phyloP scores from a whole-genome alignment of 495 filamentous ascomycete species.

The Cercophora scortea region DNA sequence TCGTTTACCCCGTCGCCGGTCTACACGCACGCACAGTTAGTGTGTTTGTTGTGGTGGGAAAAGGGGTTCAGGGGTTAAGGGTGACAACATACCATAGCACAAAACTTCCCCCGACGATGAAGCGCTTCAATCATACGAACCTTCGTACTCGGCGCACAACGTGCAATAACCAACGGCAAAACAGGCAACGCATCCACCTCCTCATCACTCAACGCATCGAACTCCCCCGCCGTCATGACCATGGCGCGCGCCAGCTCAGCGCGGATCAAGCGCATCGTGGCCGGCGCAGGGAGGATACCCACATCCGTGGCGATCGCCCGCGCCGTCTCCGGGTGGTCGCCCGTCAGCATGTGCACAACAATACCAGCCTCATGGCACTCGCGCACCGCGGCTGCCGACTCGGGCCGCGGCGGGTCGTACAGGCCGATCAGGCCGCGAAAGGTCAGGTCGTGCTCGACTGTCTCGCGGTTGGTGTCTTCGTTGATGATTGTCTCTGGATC shows the following conservation, averaged over 20 bases:
- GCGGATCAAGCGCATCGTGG: slow-evolving; percentile 44
- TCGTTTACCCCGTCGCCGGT: slow-evolving; percentile 82
- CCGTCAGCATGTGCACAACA: slow-evolving; percentile 75
- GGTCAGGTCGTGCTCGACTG: slow-evolving; percentile 49
- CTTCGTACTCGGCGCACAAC: slow-evolving; percentile 60
- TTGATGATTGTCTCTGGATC: slow-evolving; percentile 2
- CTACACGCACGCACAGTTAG: too few relatives aligned
- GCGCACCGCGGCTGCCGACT: slow-evolving; percentile 56
- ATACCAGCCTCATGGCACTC: slow-evolving; percentile 66
- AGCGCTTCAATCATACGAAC: slow-evolving; percentile 61
- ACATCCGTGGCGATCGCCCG: slow-evolving; percentile 69
- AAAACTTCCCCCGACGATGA: slow-evolving; percentile 49
- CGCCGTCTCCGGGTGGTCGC: slow-evolving; percentile 69
- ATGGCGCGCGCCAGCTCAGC: slow-evolving; percentile 45
- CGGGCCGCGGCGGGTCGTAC: slow-evolving; percentile 65
- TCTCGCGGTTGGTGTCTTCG: slow-evolving; percentile 30
- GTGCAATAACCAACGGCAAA: slow-evolving; percentile 56
- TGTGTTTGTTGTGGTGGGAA: neutral
- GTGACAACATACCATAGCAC: slow-evolving; percentile 39
- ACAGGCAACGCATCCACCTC: slow-evolving; percentile 51
- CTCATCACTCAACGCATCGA: slow-evolving; percentile 49
- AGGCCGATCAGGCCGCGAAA: slow-evolving; percentile 62
- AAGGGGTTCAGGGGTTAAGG: neutral
- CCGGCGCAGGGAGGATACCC: slow-evolving; percentile 60
- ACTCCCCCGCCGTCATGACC: slow-evolving; percentile 56